A percentile compares a stretch with the other conserved stretches of the same genome.
These are phyloP conservation scores for Sclerotiophoma versabilis DNA, from an alignment of 2,329 filamentous ascomycete genomes.

Conservation along the genomic window DNA sequence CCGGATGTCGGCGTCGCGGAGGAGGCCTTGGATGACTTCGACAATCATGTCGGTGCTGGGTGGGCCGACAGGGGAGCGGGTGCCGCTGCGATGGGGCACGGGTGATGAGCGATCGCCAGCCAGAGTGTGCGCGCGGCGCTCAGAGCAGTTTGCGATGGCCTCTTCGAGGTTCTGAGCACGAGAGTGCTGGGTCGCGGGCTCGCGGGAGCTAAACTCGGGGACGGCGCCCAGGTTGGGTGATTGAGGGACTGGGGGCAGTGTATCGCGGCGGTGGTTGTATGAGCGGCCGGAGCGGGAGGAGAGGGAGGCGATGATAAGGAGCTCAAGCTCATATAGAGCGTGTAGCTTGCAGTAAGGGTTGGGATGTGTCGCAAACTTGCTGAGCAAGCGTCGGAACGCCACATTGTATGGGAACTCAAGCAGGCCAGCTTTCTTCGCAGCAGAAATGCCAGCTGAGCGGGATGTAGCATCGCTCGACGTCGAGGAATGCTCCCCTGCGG, in stretches of 20 bases:
- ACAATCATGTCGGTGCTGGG: conserved; percentile 54
- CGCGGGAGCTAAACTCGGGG: conserved; percentile 54
- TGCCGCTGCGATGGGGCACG: conserved; percentile 38
- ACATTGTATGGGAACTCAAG: conserved; percentile 79
- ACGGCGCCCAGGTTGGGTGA: conserved; percentile 55
- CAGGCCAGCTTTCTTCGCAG: conserved; percentile 53
- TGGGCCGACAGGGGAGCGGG: conserved; percentile 47
- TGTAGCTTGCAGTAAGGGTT: conserved; percentile 88
- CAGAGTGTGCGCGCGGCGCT: conserved; percentile 68
- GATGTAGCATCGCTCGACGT: conserved; percentile 56
- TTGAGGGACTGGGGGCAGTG: conserved; percentile 52
- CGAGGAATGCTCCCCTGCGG: conserved; percentile 55
- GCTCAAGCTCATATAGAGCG: conserved; percentile 81
- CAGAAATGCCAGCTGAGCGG: conserved; percentile 49
- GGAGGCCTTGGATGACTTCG: conserved; percentile 53
- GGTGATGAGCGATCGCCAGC: conserved; percentile 50
- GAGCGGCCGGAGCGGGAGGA: conserved; percentile 61
- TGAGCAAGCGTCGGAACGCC: conserved; percentile 80
- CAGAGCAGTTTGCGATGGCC: conserved; percentile 73
- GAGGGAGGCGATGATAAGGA: conserved; percentile 79
- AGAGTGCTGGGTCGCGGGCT: conserved; percentile 51
- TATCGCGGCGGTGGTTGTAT: conserved; percentile 50
- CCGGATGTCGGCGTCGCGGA: conserved; percentile 54
- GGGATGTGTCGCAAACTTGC: conserved; percentile 86
- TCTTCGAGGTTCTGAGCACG: conserved; percentile 65